phyloP scores from a whole-genome alignment of 108 stramenopile species.

The Nitzschia sp. region DNA sequence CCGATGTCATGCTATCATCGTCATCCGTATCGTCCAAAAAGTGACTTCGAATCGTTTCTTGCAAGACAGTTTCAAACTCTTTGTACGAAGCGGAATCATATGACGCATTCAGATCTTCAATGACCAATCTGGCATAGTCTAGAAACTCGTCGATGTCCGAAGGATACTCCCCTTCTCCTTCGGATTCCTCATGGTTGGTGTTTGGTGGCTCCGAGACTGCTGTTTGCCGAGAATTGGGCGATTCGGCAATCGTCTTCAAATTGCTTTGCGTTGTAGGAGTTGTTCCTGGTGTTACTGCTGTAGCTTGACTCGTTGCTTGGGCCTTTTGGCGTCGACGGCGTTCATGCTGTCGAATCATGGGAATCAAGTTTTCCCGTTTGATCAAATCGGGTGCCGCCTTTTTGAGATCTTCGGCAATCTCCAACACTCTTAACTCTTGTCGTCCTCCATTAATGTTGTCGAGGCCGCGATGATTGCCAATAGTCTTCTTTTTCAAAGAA shows the following conservation, averaged over 20 bases:
- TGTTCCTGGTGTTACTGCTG: neutral
- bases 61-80: constrained; percentile 20
- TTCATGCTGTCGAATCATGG: neutral
- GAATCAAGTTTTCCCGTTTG: constrained; percentile 7
- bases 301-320: neutral
- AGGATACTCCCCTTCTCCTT: constrained; percentile 1
- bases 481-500: neutral
- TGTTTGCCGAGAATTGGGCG: neutral
- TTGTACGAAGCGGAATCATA: constrained; percentile 17
- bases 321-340: neutral
- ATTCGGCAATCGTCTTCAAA: neutral
- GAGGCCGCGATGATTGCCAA: too few species aligned
- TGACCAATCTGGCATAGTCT: constrained; percentile 25
- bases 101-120: constrained; percentile 19
- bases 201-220: neutral
- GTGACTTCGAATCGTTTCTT: constrained; percentile 7
- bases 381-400: constrained; percentile 1
- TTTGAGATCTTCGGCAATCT: constrained; percentile 13
- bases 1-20: constrained; percentile 21
- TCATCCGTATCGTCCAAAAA: constrained; percentile 22
- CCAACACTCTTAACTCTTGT: neutral
- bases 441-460: too few species aligned
- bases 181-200: neutral
- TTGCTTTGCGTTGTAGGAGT: neutral
- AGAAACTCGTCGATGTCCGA: constrained; percentile 29